These are phyloP conservation scores for Neospermospora avenae DNA, from an alignment of 2,329 filamentous ascomycete genomes.

Conservation along the genomic window DNA sequence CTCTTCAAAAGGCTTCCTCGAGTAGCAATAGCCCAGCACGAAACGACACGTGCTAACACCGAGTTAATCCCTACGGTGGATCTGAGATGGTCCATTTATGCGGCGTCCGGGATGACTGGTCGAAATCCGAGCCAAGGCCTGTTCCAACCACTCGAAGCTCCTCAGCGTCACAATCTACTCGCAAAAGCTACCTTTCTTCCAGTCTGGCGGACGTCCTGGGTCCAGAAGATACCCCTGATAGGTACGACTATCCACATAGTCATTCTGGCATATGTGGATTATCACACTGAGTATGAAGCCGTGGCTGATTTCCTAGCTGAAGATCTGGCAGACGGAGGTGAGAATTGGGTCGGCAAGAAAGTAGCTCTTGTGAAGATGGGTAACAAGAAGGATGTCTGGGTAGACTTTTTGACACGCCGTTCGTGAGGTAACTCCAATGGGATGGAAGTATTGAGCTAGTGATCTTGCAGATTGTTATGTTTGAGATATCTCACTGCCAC, in stretches of 20 bases:
- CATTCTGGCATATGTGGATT: slow-evolving; percentile 32
- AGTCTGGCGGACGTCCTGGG: slow-evolving; percentile 16
- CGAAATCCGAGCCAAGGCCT: slow-evolving; percentile 36
- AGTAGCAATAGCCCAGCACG: slow-evolving; percentile 12
- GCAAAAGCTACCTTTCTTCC: slow-evolving; percentile 10
- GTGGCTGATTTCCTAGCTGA: slow-evolving; percentile 42
- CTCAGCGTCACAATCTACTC: slow-evolving; percentile 22
- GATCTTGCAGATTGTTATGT: too few species aligned
- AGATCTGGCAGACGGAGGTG: slow-evolving; percentile 36
- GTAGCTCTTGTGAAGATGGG: slow-evolving; percentile 35
- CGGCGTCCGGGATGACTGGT: slow-evolving; percentile 37
- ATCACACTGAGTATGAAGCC: slow-evolving; percentile 40
- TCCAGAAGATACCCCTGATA: slow-evolving; percentile 25
- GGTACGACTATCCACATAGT: slow-evolving; percentile 32
- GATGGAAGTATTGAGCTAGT: background rate
- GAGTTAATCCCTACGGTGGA: slow-evolving; percentile 13
- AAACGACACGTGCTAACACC: slow-evolving; percentile 16
- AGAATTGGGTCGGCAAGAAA: slow-evolving; percentile 35
- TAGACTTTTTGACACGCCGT: background rate
- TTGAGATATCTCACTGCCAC: too few species aligned
- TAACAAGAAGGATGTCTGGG: slow-evolving; percentile 12
- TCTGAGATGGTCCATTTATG: slow-evolving; percentile 40
- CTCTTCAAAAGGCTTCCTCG: slow-evolving; percentile 10
- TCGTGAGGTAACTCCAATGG: background rate
- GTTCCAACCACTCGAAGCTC: slow-evolving; percentile 34